Evolutionary conservation across 805 yeast genomes (phyloP), one percentile per base, ranked within the genome.

Genomic region (Wickerhamiella bombiphila): DNA sequence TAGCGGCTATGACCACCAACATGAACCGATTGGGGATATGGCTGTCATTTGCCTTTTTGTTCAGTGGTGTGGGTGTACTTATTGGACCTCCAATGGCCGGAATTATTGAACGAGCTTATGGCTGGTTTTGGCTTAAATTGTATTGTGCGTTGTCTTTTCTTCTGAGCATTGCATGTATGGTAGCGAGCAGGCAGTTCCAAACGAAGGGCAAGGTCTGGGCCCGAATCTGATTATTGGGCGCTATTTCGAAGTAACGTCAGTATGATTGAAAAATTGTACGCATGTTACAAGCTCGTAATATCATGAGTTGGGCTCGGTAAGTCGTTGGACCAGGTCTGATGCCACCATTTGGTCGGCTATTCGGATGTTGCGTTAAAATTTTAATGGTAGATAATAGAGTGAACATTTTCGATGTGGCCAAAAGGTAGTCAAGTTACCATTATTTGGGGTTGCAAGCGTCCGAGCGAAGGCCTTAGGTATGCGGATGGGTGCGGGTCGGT

Each of bases 1-100:
- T 55, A 3, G 57, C 60, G 2, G 41, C 43, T 17, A 35, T 53
- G 25, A 55, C 57, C 5, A 41, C 49, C 1, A 49, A 55, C 29
- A 34, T 53, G 29, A 42, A 45, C 8, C 36, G 48, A 21, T 43
- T 53, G 9, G 59, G 60, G 7, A 47, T 49, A 3, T 43, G 59
- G 5, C 78, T 81, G 81, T 80, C 80, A 2, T 41, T 73, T 29
- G 68, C 81, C 1, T 61, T 80, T 26, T 61, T 68, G 5, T 48
- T 65, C 9, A 73, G 76, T 29, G 66, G 85, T 0, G 64, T 69
- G 47, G 73, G 69, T 2, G 38, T 47, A 19, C 45, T 56, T 4
- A 34, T 49, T 2, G 60, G 59, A 0, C 47, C 56, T 6, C 57
- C 60, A 2, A 34, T 54, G 13, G 57, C 55, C 2, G 60, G 60